Conservation (phyloP, 1,284 basidiomycete genomes). For the Boletus mariae region DNA sequence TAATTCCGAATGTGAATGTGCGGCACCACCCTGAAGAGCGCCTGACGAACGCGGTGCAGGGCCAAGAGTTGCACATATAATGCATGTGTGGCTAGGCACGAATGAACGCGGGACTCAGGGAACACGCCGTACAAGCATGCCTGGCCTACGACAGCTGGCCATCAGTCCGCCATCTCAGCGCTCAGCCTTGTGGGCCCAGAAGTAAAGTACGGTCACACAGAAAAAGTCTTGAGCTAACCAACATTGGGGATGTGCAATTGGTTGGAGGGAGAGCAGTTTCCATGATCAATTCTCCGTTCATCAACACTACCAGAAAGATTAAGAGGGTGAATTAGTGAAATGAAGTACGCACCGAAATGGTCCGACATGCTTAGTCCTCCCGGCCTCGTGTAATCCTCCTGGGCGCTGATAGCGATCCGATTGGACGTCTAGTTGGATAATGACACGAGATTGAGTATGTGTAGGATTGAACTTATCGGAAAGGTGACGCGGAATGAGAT, state of each 20-base stretch:
- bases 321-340: constrained; percentile 15
- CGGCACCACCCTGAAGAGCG: constrained; percentile 6
- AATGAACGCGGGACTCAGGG: constrained; percentile 8
- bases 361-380: constrained; percentile 7
- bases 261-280: background rate
- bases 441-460: background rate
- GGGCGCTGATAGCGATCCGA: constrained; percentile 12
- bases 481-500: background rate
- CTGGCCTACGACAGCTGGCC: background rate
- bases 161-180: background rate
- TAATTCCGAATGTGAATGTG: constrained; percentile 8
- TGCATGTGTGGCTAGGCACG: constrained; percentile 13
- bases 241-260: background rate
- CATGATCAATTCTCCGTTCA: background rate
- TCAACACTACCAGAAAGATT: background rate
- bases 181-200: background rate
- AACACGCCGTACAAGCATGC: constrained; percentile 18
- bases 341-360: constrained; percentile 3
- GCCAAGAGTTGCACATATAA: constrained; percentile 16
- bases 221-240: background rate
- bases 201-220: background rate
- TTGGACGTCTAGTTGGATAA: background rate
- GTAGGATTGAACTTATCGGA: background rate
- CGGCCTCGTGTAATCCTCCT: constrained; percentile 27
- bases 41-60: constrained; percentile 18